Conservation (phyloP, 1,284 basidiomycete species). For the Exobasidium rhododendri region DNA sequence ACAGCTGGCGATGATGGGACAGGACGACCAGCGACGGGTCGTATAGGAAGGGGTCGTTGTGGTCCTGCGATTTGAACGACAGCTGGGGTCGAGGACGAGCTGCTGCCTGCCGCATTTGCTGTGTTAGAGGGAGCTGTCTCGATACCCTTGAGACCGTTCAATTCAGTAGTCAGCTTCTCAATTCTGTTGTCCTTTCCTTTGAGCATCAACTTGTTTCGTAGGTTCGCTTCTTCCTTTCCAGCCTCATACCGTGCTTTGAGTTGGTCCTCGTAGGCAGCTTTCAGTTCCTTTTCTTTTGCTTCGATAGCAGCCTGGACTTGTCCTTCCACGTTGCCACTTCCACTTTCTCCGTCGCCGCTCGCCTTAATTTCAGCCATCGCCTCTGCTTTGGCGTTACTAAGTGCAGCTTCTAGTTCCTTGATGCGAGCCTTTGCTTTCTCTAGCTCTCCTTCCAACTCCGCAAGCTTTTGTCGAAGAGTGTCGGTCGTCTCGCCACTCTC, state of each 20-base stretch:
- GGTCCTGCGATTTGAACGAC: background rate
- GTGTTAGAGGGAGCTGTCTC: background rate
- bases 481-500: slow-evolving; percentile 6
- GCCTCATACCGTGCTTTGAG: slow-evolving; percentile 41
- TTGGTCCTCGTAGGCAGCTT: slow-evolving; percentile 36
- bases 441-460: slow-evolving; percentile 43
- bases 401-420: slow-evolving; percentile 15
- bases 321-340: slow-evolving; percentile 19
- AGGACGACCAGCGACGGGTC: slow-evolving; percentile 2
- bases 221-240: slow-evolving; percentile 51
- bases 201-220: slow-evolving; percentile 50
- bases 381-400: slow-evolving; percentile 15
- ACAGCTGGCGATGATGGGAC: background rate
- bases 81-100: background rate
- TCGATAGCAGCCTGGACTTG: slow-evolving; percentile 35
- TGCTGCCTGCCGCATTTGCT: background rate
- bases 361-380: slow-evolving; percentile 3
- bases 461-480: slow-evolving; percentile 29
- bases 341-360: slow-evolving; percentile 6
- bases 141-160: slow-evolving; percentile 43
- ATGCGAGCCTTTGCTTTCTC: slow-evolving; percentile 32
- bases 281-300: slow-evolving; percentile 43
- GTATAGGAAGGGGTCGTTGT: background rate
- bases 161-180: slow-evolving; percentile 42
- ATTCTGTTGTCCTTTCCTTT: slow-evolving; percentile 52